Evolutionary conservation across 257 asterid species (phyloP).

Genomic region (Rubia yunnanensis): DNA sequence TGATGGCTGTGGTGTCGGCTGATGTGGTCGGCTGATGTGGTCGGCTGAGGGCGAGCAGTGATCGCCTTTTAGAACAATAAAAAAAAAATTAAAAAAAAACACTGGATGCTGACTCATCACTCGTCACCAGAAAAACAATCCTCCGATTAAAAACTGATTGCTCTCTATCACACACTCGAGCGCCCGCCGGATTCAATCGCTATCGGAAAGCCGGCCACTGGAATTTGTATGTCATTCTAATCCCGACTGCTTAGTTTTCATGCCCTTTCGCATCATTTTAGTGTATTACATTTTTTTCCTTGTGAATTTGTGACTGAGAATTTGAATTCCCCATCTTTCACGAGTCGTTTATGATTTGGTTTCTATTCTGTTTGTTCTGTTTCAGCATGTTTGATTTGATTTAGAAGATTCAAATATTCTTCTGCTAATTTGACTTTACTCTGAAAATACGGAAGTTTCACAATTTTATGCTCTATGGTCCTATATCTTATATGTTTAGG

Average conservation of each 20-base stretch:
- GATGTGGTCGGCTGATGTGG: too few species aligned
- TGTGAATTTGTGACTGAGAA: neutral
- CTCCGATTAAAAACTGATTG: slow-evolving; percentile 7
- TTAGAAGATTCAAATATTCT: neutral
- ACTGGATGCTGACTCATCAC: slow-evolving; percentile 1
- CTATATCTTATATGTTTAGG: neutral
- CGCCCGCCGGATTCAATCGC: slow-evolving; percentile 1
- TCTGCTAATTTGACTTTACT: neutral
- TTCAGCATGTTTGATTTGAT: neutral
- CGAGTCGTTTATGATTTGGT: neutral
- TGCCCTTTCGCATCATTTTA: neutral
- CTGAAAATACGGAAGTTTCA: neutral
- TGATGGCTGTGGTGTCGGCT: too few species aligned
- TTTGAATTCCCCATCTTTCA: neutral
- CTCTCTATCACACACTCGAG: slow-evolving; percentile 3
- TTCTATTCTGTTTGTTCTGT: neutral
- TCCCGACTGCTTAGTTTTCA: neutral
- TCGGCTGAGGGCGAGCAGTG: too few species aligned
- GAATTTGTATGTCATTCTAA: slow-evolving; percentile 2
- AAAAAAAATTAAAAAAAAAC: neutral
- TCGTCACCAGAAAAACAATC: slow-evolving; percentile 3
- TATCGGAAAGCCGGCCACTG: neutral
- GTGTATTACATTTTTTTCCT: neutral
- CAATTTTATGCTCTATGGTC: neutral
- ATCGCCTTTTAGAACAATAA: too few species aligned